Evolutionary conservation across 2,329 filamentous ascomycete genomes (phyloP), one percentile per base, ranked within the genome.

Genomic region (Ceratocystis eucalypticola): DNA sequence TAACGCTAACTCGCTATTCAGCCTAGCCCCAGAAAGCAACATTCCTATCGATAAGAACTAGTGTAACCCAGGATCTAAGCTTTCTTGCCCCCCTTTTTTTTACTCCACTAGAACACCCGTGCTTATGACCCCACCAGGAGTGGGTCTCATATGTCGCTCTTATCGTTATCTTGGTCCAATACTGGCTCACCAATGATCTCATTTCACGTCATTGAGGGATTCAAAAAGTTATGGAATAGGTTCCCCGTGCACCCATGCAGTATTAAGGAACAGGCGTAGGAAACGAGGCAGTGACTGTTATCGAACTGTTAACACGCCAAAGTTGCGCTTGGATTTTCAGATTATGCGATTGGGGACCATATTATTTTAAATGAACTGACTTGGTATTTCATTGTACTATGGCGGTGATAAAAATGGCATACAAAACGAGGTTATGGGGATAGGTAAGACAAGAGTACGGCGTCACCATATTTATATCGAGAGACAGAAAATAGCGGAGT

Each of bases 201-300:
- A 59, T 59, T 59, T 59, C 55, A 59, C 55, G 55, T 59, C 55
- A 59, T 59, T 59, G 15, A 59, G 28, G 28, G n/a, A 33, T 37
- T 30, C 55, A 4, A 41, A 12, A 41, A 41, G 37, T 41, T 41
- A 41, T 41, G 37, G 37, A 41, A 41, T 10, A 8, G 7, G 8
- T 30, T 37, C 55, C 55, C 55, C 28, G 28, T 59, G 55, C 55
- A 37, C 28, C 48, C 12, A 53, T 53, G 48, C 48, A 25, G 48
- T 53, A 41, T 41, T 41, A 41, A 41, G 37, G 37, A 41, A 41
- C 37, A 41, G 37, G 37, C 10, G 12, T 41, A 41, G 5, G 37
- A 41, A 41, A 41, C 37, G 37, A 37, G 33, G 37, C 37, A 41
- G 37, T 41, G 37, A 10, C 37, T 25, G 48, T 28, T 53, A 15